phyloP scores from a whole-genome alignment of 2,329 filamentous ascomycete species.

The Phoma sp. region DNA sequence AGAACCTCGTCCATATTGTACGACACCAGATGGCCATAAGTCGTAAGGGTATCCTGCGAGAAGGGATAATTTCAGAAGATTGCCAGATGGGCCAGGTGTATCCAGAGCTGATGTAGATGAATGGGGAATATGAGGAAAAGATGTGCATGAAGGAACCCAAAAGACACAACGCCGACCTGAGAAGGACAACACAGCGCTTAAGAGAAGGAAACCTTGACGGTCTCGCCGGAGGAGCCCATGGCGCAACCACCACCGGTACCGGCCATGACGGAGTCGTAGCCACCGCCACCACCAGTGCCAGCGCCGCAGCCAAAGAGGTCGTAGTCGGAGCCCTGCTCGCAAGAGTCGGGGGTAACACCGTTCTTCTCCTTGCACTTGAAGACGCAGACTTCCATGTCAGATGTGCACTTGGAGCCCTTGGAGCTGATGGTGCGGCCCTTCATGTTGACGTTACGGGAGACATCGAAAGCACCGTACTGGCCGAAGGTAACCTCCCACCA shows the following conservation, averaged over 20 bases:
- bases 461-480: conserved; percentile 50
- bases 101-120: conserved; percentile 26
- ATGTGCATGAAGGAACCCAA: conserved; percentile 25
- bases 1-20: conserved; percentile 24
- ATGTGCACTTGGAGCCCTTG: conserved; percentile 51
- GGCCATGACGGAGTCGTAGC: conserved; percentile 37
- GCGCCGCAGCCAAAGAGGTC: conserved; percentile 48
- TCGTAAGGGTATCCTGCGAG: conserved; percentile 31
- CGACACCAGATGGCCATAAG: conserved; percentile 26
- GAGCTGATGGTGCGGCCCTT: conserved; percentile 50
- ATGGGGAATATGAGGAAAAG: conserved; percentile 30
- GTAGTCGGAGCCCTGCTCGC: conserved; percentile 49
- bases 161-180: conserved; percentile 23
- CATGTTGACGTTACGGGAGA: conserved; percentile 57
- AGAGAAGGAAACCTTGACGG: conserved; percentile 36
- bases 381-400: conserved; percentile 53
- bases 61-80: conserved; percentile 28
- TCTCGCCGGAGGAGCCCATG: conserved; percentile 37
- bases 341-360: conserved; percentile 31
- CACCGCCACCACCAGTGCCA: conserved; percentile 35
- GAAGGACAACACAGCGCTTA: conserved; percentile 17
- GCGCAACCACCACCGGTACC: conserved; percentile 44
- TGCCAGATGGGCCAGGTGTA: conserved; percentile 21
- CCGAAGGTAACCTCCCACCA: conserved; percentile 56
- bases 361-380: conserved; percentile 51